Conservation (phyloP, 2,329 filamentous ascomycete genomes). For the Pyrenophora tritici-repentis region DNA sequence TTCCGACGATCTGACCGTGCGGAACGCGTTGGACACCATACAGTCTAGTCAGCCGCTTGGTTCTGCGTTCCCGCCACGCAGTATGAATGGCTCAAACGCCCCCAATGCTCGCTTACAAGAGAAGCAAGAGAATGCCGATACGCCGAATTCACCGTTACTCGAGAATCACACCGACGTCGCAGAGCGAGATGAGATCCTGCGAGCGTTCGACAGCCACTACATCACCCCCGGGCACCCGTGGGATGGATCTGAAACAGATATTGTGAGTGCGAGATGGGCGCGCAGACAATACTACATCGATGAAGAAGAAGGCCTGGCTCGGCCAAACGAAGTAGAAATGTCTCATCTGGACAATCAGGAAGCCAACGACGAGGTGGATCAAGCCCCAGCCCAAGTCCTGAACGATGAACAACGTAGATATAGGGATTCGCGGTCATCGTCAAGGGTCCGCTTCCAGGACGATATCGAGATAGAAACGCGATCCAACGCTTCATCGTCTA, state of each 20-base stretch:
- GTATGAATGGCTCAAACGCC: conserved; percentile 33
- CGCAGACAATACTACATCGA: conserved; percentile 81
- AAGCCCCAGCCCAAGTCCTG: conserved; percentile 26
- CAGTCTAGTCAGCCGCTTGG: conserved; percentile 54
- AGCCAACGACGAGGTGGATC: conserved; percentile 16
- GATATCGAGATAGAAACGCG: conserved; percentile 71
- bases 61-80: conserved; percentile 50
- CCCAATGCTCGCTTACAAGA: conserved; percentile 24
- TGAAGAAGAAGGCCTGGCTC: conserved; percentile 73
- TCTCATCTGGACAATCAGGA: conserved; percentile 8
- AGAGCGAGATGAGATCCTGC: conserved; percentile 23
- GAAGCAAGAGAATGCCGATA: conserved; percentile 42
- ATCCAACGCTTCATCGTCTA: conserved; percentile 74
- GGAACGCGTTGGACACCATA: conserved; percentile 47
- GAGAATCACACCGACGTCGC: conserved; percentile 33
- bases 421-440: conserved; percentile 70
- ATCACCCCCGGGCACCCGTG: conserved; percentile 4
- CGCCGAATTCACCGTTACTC: conserved; percentile 35
- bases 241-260: conserved; percentile 25
- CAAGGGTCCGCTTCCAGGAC: conserved; percentile 78
- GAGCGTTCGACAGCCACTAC: conserved; percentile 14
- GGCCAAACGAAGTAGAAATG: conserved; percentile 27
- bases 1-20: conserved; percentile 74
- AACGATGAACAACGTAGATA: conserved; percentile 1
- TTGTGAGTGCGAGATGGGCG: conserved; percentile 69